These are phyloP conservation scores for Pythium chondricola DNA, from an alignment of 352 stramenopile species.

Conservation along the genomic window DNA sequence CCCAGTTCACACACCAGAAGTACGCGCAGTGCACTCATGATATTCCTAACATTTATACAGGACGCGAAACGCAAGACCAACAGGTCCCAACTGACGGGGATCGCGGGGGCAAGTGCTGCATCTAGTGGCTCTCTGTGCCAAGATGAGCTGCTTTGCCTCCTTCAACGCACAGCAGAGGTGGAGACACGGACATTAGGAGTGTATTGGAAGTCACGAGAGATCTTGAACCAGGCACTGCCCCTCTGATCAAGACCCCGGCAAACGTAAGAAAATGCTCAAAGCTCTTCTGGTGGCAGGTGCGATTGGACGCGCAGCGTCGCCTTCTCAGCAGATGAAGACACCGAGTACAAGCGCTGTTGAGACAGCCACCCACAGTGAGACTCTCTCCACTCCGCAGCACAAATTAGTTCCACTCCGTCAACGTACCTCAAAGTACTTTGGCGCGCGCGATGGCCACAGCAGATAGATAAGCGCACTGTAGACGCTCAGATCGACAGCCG, in stretches of 20 bases:
- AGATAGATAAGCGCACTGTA: conserved; percentile 64
- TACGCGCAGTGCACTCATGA: too few relatives aligned
- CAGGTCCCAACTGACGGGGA: neutral
- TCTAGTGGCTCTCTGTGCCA: conserved; percentile 19
- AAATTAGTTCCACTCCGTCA: neutral
- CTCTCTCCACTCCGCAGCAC: too few relatives aligned
- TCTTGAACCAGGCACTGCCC: conserved; percentile 21
- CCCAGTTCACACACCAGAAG: neutral
- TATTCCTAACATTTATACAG: too few relatives aligned
- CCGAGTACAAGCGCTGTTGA: conserved; percentile 54
- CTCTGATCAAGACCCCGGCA: too few relatives aligned
- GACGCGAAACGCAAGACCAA: neutral
- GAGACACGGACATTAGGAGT: conserved; percentile 12
- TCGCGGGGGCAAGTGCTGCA: too few relatives aligned
- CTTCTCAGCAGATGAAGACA: conserved; percentile 68
- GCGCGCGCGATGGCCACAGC: conserved; percentile 61
- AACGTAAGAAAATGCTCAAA: conserved; percentile 22
- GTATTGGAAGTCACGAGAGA: conserved; percentile 21
- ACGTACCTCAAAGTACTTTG: conserved; percentile 72
- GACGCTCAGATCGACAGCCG: conserved; percentile 41
- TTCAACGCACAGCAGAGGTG: conserved; percentile 10
- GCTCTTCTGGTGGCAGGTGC: conserved; percentile 52
- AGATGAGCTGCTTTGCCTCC: conserved; percentile 14
- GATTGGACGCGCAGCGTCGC: conserved; percentile 47
- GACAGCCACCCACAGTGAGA: neutral